Conservation (phyloP, 2,329 filamentous ascomycete genomes). For the Pyrenophora teres region DNA sequence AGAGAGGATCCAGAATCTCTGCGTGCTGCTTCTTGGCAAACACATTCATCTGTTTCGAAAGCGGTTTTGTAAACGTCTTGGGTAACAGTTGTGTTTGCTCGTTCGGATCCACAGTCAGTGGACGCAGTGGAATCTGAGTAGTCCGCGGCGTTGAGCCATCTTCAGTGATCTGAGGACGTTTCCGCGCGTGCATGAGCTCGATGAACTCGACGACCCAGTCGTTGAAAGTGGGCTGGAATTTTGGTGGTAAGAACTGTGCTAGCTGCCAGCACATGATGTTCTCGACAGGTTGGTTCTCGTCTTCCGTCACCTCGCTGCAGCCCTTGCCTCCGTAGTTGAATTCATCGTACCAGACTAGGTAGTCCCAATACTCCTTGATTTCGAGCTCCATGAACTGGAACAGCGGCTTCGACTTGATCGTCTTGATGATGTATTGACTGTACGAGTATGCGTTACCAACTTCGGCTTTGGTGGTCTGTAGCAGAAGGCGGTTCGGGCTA, state of each 20-base stretch:
- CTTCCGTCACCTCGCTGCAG: conserved; percentile 76
- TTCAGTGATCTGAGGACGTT: conserved; percentile 60
- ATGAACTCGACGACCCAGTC: conserved; percentile 96
- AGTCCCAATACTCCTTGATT: conserved; percentile 99
- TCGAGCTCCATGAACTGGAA: conserved; percentile 98
- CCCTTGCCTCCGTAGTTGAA: conserved; percentile 98
- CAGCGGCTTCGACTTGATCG: conserved; percentile 90
- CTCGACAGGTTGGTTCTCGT: conserved; percentile 79
- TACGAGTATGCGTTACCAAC: conserved; percentile 97
- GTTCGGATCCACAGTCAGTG: conserved; percentile 59
- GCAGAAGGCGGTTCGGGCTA: conserved; percentile 81
- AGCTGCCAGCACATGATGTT: conserved; percentile 99
- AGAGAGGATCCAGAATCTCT: conserved; percentile 85
- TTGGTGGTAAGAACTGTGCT: conserved; percentile 79
- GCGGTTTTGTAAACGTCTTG: conserved; percentile 82
- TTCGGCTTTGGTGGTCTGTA: conserved; percentile 96
- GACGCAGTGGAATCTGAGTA: conserved; percentile 65
- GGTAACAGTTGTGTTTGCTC: conserved; percentile 70
- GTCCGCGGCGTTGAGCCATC: conserved; percentile 57
- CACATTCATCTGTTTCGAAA: conserved; percentile 83
- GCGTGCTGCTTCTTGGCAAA: conserved; percentile 86
- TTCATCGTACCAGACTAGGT: conserved; percentile 97
- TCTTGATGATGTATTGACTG: conserved; percentile 96
- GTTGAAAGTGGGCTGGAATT: conserved; percentile 82
- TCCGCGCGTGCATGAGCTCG: conserved; percentile 87